Percentiles rank a stretch among this genome's conserved stretches.
Evolutionary conservation across 805 yeast species (phyloP).

Genomic region (Saccharomycopsis guyanensis): DNA sequence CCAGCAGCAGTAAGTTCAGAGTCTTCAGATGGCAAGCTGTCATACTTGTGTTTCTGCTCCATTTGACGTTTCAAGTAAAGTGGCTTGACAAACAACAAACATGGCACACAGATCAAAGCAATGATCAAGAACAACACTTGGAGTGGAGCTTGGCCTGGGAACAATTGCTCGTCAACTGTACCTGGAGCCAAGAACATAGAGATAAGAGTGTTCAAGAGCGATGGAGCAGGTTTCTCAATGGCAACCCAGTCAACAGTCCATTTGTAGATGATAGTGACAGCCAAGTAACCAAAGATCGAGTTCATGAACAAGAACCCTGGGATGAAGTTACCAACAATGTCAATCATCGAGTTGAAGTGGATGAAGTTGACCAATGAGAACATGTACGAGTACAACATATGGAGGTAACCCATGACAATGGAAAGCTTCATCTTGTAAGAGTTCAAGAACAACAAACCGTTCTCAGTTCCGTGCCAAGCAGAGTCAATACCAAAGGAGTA

Average conservation of each 20-base stretch:
- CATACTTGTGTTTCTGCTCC: slow-evolving; percentile 28
- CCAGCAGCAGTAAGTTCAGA: slow-evolving; percentile 10
- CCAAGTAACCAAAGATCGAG: slow-evolving; percentile 64
- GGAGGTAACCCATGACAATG: slow-evolving; percentile 65
- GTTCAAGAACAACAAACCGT: slow-evolving; percentile 58
- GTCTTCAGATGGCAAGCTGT: slow-evolving; percentile 23
- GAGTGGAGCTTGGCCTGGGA: slow-evolving; percentile 54
- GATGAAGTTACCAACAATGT: slow-evolving; percentile 63
- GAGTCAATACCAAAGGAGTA: slow-evolving; percentile 63
- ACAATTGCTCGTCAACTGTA: slow-evolving; percentile 53
- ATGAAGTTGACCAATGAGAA: slow-evolving; percentile 59
- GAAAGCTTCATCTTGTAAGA: slow-evolving; percentile 75
- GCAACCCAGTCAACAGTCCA: slow-evolving; percentile 69
- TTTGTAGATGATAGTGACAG: slow-evolving; percentile 61
- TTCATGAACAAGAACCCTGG: slow-evolving; percentile 74
- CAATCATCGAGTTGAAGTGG: slow-evolving; percentile 51
- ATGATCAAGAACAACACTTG: slow-evolving; percentile 50
- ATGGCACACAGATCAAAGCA: slow-evolving; percentile 68
- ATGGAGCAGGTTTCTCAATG: slow-evolving; percentile 58
- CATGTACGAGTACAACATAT: slow-evolving; percentile 64
- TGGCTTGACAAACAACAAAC: slow-evolving; percentile 64
- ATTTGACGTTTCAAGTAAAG: slow-evolving; percentile 32
- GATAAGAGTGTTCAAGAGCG: slow-evolving; percentile 65
- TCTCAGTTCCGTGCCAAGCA: slow-evolving; percentile 78
- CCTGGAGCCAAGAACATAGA: slow-evolving; percentile 75